Evolutionary conservation across 1,139 yeast genomes (phyloP).

Genomic region (Geotrichum phurueaensis): DNA sequence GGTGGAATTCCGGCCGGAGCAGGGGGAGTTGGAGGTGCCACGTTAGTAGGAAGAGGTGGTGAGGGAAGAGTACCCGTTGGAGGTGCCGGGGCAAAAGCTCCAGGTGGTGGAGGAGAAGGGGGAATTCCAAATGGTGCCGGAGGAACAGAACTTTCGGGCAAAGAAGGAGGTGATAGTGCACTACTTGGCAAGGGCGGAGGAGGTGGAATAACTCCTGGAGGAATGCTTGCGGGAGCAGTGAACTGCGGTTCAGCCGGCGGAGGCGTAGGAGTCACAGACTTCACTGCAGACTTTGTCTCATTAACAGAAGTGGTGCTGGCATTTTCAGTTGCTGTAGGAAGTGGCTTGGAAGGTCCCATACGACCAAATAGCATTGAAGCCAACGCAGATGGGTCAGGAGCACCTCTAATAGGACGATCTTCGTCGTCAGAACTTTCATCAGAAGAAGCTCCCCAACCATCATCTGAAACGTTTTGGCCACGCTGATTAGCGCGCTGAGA

Average conservation of each 20-base stretch:
- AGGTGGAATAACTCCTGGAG: constrained; percentile 12
- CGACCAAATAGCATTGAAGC: constrained; percentile 62
- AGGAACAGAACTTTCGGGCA: constrained; percentile 11
- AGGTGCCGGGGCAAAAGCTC: constrained; percentile 2
- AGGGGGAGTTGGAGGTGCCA: background rate
- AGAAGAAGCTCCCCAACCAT: constrained; percentile 51
- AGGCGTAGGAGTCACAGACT: constrained; percentile 15
- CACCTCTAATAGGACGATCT: constrained; percentile 40
- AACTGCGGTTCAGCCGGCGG: constrained; percentile 18
- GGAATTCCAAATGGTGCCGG: constrained; percentile 21
- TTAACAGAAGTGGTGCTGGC: constrained; percentile 1
- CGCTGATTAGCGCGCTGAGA: constrained; percentile 52
- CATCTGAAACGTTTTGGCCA: constrained; percentile 42
- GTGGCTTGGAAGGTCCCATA: constrained; percentile 41
- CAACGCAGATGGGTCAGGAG: constrained; percentile 50
- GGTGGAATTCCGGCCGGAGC: constrained; percentile 2
- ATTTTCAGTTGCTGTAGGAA: constrained; percentile 12
- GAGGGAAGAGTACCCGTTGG: constrained; percentile 16
- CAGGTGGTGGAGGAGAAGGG: constrained; percentile 17
- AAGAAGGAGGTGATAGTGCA: constrained; percentile 19
- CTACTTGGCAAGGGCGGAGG: constrained; percentile 16
- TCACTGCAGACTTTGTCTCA: constrained; percentile 12
- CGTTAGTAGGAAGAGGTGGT: constrained; percentile 16
- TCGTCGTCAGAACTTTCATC: constrained; percentile 45
- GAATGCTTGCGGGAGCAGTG: constrained; percentile 17